Evolutionary conservation across 768 basidiomycete genomes (phyloP), one percentile per base, ranked within the genome.

Genomic region (Hericium erinaceus): DNA sequence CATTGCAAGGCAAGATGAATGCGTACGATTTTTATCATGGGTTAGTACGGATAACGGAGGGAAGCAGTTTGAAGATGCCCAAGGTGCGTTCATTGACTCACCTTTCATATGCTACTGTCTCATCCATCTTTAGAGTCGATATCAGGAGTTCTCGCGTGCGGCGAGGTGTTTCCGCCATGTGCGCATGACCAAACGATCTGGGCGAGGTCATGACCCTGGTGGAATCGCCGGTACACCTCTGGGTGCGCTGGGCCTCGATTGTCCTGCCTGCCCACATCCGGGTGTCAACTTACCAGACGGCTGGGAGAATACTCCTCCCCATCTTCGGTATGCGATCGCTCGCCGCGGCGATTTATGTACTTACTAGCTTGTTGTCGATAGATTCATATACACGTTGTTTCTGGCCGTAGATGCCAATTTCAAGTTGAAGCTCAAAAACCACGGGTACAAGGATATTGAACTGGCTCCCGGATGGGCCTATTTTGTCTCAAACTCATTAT

Each of bases 231-330:
- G 46, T 7, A 59, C 58, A 16, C 10, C 24, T 3, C 28, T 48
- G 38, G 57, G 57, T 26, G 57, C 46, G 20, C 26, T 57, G 4
- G 55, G 15, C 22, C 40, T 60, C 9, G 55, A 60, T 16, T 56
- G 59, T 50, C 55, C 56, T 12, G 28, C 39, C 13, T 60, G 59
- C 37, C 59, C 59, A n/a, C 56, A 60, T 15, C 55, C 56, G 13
- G 56, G 38, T 11, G 20, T 12, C 4, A 60, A 60, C 24, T 20
- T 60, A 13, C 56, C 56, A 1, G 57, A 58, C 7, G 52, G 37
- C 7, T 58, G 52, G 59, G 40, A 40, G 41, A 46, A 52, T 41
- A 41, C 26, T 18, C 33, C 50, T 20, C 52, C 40, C 24, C 39
- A 40, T 16, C 10, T 40, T 16, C 10, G 16, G 39, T 40, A 40